Evolutionary conservation across 805 yeast genomes (phyloP), one percentile per base, ranked within the genome.

Genomic region (Ogataea pignaliae): DNA sequence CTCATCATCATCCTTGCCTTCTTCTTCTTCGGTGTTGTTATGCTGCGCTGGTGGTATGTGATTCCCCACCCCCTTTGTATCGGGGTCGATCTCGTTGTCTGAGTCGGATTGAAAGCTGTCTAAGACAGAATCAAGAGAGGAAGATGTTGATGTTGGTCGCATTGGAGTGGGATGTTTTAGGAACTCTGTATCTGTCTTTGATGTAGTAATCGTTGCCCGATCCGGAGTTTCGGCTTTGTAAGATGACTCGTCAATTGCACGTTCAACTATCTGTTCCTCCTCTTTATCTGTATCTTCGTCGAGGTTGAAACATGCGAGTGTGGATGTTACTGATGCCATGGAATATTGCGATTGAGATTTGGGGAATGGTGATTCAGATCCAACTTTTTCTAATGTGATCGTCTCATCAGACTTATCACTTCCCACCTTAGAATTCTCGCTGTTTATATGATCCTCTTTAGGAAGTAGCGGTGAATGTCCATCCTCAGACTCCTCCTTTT

Each of bases 271-370:
- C 13, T 37, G 32, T 32, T 41, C 43, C n/a, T 44, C 40, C 26
- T 36, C 45, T 9, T 46, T 28, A 14, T 40, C 42, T 12, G 36
- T 28, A 29, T 37, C 54, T 13, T 51, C 54, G 36, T 56, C 59
- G 7, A 64, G 31, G 28, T 63, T 53, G 39, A 67, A 60, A 36
- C 70, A 65, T 5, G 71, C 72, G 34, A 66, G 54, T 9, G 63
- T 64, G 3, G 70, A 60, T 6, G 61, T 56, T 16, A 65, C 56
- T 2, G 70, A 63, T 1, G 59, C 36, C 2, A 57, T 36, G 3
- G 69, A 65, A 11, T 39, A 16, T 13, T 44, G 35, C 13, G 48
- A 44, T 14, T 50, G 44, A 13, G 50, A 18, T 15, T 39, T 18
- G 34, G 33, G 31, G 13, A 40, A 15, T n/a, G 29, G 32, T 12